phyloP scores from a whole-genome alignment of 23 red algal species.

The Gracilaria domingensis region DNA sequence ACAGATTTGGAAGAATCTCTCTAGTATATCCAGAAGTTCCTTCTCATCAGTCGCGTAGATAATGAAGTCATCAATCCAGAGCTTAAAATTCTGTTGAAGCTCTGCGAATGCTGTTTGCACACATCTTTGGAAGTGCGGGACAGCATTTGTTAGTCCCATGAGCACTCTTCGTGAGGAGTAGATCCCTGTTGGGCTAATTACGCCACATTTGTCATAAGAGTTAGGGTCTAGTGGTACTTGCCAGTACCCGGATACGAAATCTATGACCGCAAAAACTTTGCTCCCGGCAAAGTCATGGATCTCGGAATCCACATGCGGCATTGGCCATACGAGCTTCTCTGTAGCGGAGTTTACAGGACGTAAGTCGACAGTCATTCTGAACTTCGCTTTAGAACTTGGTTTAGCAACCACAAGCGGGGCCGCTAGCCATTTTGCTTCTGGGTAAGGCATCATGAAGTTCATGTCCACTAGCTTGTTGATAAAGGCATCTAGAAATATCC shows the following conservation, averaged over 20 bases:
- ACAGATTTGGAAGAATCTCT: conserved; percentile 53
- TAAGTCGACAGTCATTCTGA: conserved; percentile 46
- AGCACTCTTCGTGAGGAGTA: neutral
- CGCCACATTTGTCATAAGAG: neutral
- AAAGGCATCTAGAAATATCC: conserved; percentile 25
- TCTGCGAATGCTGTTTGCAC: conserved; percentile 32
- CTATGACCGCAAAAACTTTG: conserved; percentile 20
- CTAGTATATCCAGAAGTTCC: neutral
- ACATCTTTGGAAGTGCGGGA: conserved; percentile 46
- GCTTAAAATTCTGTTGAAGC: conserved; percentile 18
- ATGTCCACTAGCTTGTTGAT: conserved; percentile 33
- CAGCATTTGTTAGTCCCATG: conserved; percentile 2
- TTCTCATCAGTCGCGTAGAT: conserved; percentile 30
- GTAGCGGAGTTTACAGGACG: conserved; percentile 23
- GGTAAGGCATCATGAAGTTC: conserved; percentile 4
- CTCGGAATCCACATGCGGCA: conserved; percentile 40
- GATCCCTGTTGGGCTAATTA: neutral
- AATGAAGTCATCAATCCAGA: conserved; percentile 56
- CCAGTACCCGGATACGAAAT: conserved; percentile 43
- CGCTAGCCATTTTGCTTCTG: conserved; percentile 22
- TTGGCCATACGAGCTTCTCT: conserved; percentile 16
- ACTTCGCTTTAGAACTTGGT: conserved; percentile 10
- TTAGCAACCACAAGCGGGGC: conserved; percentile 29
- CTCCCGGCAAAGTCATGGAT: conserved; percentile 30
- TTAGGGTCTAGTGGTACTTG: conserved; percentile 1